Evolutionary conservation across 2,329 filamentous ascomycete genomes (phyloP).

Genomic region (Cercospora brassicicola): DNA sequence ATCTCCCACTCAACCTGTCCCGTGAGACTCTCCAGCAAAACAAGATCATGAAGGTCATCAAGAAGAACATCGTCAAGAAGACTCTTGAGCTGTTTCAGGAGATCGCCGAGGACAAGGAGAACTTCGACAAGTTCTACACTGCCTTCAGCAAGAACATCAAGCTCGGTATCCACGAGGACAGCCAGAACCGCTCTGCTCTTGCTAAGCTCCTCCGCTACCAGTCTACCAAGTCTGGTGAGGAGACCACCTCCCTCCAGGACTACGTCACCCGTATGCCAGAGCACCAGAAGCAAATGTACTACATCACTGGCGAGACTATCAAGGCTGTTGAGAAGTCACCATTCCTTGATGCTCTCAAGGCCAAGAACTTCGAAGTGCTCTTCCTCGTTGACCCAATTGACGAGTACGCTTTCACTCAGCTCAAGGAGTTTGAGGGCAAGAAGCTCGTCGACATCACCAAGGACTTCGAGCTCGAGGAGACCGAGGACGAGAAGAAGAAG

Average conservation of each 20-base stretch:
- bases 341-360: constrained; percentile 97
- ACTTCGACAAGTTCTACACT: constrained; percentile 99
- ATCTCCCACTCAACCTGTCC: constrained; percentile 97
- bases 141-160: constrained; percentile 99
- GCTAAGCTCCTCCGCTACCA: constrained; percentile 99
- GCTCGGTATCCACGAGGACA: constrained; percentile 99
- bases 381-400: constrained; percentile 99
- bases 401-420: constrained; percentile 98
- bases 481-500: constrained; percentile 95
- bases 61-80: constrained; percentile 99
- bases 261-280: constrained; percentile 99
- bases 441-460: constrained; percentile 99
- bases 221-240: constrained; percentile 99
- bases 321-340: constrained; percentile 98
- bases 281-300: constrained; percentile 99
- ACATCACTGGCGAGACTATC: constrained; percentile 99
- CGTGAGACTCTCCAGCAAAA: constrained; percentile 99
- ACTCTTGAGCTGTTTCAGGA: constrained; percentile 98
- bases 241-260: constrained; percentile 90
- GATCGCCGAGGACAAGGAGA: constrained; percentile 99
- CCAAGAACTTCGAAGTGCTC: constrained; percentile 98
- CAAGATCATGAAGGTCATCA: constrained; percentile 99
- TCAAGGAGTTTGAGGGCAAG: constrained; percentile 99
- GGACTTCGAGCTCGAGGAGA: constrained; percentile 99
- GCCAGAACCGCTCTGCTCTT: constrained; percentile 87